A percentile compares a stretch with the other conserved stretches of the same genome.
Conservation (phyloP, 2,329 filamentous ascomycete species). For the Aureobasidium subglaciale region DNA sequence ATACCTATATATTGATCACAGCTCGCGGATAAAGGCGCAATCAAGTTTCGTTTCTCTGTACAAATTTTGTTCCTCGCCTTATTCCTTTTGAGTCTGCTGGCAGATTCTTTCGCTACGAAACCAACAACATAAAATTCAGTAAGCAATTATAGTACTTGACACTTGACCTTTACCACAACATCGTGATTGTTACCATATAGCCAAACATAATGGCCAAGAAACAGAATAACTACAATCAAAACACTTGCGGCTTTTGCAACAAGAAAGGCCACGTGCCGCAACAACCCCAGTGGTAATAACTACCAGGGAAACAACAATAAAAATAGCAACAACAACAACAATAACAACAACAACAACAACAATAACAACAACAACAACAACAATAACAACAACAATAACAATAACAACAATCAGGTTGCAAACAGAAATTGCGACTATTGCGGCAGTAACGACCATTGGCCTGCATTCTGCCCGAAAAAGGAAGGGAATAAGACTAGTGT, state of each 20-base stretch:
- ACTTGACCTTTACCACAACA: not conserved
- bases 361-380: not conserved
- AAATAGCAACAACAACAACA: not conserved
- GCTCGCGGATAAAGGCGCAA: not conserved
- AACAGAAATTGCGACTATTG: not conserved
- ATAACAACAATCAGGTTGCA: not conserved
- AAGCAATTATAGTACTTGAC: not conserved
- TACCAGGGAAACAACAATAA: not conserved
- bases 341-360: not conserved
- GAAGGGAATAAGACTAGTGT: too few relatives aligned
- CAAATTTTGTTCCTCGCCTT: not conserved
- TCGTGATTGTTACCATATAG: not conserved
- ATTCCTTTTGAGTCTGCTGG: slow-evolving; percentile 1
- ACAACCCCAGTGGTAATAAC: not conserved
- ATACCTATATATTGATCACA: not conserved
- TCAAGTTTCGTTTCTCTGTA: not conserved
- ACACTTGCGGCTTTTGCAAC: not conserved
- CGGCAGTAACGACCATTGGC: not conserved
- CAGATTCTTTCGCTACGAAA: not conserved
- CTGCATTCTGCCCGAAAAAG: not conserved
- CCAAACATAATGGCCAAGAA: not conserved
- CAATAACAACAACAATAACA: not conserved
- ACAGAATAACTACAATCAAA: not conserved
- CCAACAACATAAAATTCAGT: not conserved
- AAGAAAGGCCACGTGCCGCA: not conserved